Base-by-base conservation (phyloP, 176 grass and related monocot species). In the Guadua angustifolia region DNA sequence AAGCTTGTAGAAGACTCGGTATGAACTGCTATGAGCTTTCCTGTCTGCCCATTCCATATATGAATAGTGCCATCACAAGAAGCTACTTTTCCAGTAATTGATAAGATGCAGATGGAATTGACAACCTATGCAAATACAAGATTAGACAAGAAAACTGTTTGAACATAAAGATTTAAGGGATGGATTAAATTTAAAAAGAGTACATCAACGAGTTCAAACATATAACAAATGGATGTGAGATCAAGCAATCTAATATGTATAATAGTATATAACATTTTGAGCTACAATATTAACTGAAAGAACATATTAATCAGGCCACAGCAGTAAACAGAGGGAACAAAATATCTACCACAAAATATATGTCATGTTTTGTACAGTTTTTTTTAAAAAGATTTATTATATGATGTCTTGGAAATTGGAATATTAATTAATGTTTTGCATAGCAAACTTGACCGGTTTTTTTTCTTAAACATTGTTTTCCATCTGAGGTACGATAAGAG, bases 31-130 rank as follows among this genome's bases (percentile, higher is more conserved):
- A 93, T 93, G 46, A 98, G 87, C 73, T 95, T 98, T 69, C 95
- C 91, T 77, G 95, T 93, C 72, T 90, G 77, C 55, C 85, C 92
- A 80, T 93, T 98, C 95, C 95, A 98, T 81, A 98, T 79, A 88
- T 98, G 95, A 86, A 98, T 90, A 7, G 95, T 95, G 47, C 95
- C 95, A 87, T 98, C 95, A 84, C 93, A 98, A 80, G 95, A 98
- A 86, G 91, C 95, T 78, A 94, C 82, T 76, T 87, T 90, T 82
- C 91, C 88, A 16, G 88, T 91, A 66, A 84, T 87, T 69, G 95
- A 98, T 61, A 98, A 80, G 32, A 77, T 85, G 71, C 89, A 83
- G 73, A 98, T 82, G 49, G 87, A 86, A 80, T 95, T 98, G 59
- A 98, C 95, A 83, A 98, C 92, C 95, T 98, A 91, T 3, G 42